These are phyloP conservation scores for Auricularia heimuer DNA, from an alignment of 768 basidiomycete species.

Conservation along the genomic window DNA sequence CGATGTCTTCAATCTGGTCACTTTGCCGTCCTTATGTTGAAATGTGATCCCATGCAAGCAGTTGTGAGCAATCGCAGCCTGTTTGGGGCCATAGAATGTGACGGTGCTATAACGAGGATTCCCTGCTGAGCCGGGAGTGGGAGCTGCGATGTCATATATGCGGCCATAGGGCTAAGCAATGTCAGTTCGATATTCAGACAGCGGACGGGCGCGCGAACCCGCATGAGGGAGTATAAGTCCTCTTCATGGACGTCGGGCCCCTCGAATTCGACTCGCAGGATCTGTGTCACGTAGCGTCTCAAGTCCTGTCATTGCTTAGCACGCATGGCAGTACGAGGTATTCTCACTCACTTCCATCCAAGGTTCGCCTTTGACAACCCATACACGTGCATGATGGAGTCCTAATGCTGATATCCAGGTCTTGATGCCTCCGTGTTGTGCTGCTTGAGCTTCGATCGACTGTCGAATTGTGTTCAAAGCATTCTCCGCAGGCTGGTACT, in stretches of 20 bases:
- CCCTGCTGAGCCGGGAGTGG: slow-evolving; percentile 54
- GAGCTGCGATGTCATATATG: slow-evolving; percentile 55
- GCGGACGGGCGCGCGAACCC: slow-evolving; percentile 41
- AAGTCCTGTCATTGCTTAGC: slow-evolving; percentile 50
- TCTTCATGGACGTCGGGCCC: slow-evolving; percentile 84
- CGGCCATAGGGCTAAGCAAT: slow-evolving; percentile 64
- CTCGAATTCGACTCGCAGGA: slow-evolving; percentile 73
- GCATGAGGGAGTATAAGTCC: slow-evolving; percentile 61
- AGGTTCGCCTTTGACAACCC: slow-evolving; percentile 69
- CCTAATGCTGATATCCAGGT: slow-evolving; percentile 43
- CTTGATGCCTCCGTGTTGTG: slow-evolving; percentile 45
- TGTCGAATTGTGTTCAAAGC: slow-evolving; percentile 41
- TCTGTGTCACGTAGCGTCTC: slow-evolving; percentile 63
- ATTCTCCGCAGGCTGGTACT: slow-evolving; percentile 35
- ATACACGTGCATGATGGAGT: slow-evolving; percentile 38
- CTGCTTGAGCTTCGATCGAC: slow-evolving; percentile 34
- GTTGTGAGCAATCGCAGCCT: slow-evolving; percentile 78
- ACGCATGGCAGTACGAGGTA: background rate
- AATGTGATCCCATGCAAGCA: slow-evolving; percentile 54
- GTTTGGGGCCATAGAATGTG: slow-evolving; percentile 48
- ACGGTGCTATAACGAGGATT: slow-evolving; percentile 56
- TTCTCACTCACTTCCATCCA: slow-evolving; percentile 59
- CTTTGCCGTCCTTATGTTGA: slow-evolving; percentile 9
- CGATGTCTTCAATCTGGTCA: slow-evolving; percentile 40
- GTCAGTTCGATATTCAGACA: slow-evolving; percentile 2